Base-by-base conservation (phyloP, 1,284 basidiomycete genomes). In the Ustilago esculenta region DNA sequence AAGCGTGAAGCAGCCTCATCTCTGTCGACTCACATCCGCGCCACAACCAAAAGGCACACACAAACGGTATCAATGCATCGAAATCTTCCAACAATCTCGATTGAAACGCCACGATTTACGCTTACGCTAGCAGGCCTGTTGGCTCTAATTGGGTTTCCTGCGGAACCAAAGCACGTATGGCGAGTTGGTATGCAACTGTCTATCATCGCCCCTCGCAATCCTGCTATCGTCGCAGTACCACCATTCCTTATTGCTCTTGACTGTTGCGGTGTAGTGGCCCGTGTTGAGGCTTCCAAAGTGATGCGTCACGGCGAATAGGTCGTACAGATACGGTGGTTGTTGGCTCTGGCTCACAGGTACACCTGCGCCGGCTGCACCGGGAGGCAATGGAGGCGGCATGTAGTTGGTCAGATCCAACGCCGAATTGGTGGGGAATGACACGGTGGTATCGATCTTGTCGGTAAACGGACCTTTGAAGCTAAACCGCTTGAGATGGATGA, bases 401-500 rank as follows among this genome's bases (percentile, higher is more conserved):
- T 92, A 95, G 76, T 90, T 88, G 21, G 93, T 95, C 41, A 99
- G 84, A 79, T 99, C 95, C 32, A 98, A 85, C 27, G 84, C 84
- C 56, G 88, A 47, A 3, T 88, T 57, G 91, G 85, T 58, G 8
- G 95, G 95, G 83, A 93, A 98, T 63, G 75, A 73, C 8, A 72
- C 56, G n/a, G 37, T 76, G 1, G 69, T 58, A 35, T 56, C 51
- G 29, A 84, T 81, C 84, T 98, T 98, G 84, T 98, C 94, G 42
- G 92, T 94, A 83, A 95, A 96, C 2, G 90, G 89, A 0, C 94
- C 94, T 71, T 92, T 90, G 67, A 90, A 90, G 42, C 91, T 91
- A 84, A 98, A 99, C 29, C 96, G 88, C 81, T 98, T 99, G 36
- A 99, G 86, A 79, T 98, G 94, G 73, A 99, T 94, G 66, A 99